Evolutionary conservation across 148 eudicot genomes (phyloP).

Genomic region (Selenicereus undatus): DNA sequence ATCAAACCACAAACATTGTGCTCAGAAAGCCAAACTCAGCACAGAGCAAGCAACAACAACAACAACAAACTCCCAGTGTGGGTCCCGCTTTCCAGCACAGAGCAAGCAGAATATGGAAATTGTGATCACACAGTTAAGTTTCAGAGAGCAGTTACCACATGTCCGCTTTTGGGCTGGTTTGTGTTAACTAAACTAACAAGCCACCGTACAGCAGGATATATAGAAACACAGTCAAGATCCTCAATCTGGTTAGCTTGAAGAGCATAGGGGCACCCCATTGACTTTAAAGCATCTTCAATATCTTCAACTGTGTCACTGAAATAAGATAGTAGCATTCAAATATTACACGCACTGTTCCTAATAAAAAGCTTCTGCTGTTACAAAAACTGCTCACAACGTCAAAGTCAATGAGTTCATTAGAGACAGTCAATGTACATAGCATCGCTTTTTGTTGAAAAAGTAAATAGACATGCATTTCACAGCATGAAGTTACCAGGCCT

Average conservation of each 20-base stretch:
- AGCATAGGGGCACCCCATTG: conserved; percentile 15
- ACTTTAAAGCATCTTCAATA: conserved; percentile 15
- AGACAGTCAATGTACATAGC: background rate
- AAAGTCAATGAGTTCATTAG: background rate
- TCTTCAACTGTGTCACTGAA: conserved; percentile 22
- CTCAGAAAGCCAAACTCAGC: background rate
- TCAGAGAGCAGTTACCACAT: background rate
- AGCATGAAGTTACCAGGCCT: background rate
- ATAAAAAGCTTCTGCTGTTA: background rate
- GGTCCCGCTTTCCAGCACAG: no score
- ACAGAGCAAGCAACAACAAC: background rate
- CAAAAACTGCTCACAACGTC: background rate
- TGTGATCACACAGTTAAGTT: conserved; percentile 3
- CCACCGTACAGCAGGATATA: conserved; percentile 17
- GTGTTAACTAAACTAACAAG: conserved; percentile 10
- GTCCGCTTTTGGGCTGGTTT: background rate
- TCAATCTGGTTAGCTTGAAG: conserved; percentile 10
- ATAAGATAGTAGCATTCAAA: background rate
- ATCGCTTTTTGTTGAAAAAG: no score
- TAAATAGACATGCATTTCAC: background rate
- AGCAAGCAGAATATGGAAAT: background rate
- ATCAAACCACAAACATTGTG: background rate
- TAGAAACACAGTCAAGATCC: background rate
- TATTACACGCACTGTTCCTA: background rate
- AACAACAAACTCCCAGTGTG: no score